Evolutionary conservation across 2,329 filamentous ascomycete genomes (phyloP), one percentile per base, ranked within the genome.

Genomic region (Alternaria viburni): DNA sequence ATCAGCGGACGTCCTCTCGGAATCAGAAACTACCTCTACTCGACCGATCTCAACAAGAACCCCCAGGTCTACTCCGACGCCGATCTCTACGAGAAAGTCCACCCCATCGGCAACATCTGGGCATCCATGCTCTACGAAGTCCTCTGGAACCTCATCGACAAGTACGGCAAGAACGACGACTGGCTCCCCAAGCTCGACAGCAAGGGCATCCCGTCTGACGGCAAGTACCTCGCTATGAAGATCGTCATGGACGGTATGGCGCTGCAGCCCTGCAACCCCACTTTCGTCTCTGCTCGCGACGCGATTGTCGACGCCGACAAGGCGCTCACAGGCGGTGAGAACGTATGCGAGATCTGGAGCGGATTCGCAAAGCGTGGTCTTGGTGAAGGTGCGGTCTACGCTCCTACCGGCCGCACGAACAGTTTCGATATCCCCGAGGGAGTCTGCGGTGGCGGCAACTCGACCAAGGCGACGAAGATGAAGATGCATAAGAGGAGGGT

Each of bases 351-450:
- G 67, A 76, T 88, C 62, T 88, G 86, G 86, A 84, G 68, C 13
- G 86, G 71, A 0, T 88, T 88, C 68, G 86, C 86, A 1, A 88
- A 87, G 82, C 79, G 86, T 50, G 86, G 86, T n/a, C 73, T 88
- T 3, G 86, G 86, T 32, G 63, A 69, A 28, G 69, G 66, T 36
- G 77, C 76, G 0, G 64, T 58, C 23, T 77, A 75, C 62, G 66
- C 61, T 43, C n/a, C 61, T 3, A 66, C 36, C 58, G 56, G 23
- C 1, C 67, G 75, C 36, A 73, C 66, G 1, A 64, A 73, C 25
- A 72, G 66, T 54, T 75, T 74, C 46, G 67, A 65, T 26, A 52
- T 78, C 2, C 76, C 76, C 0, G 60, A 66, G 17, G 69, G 66
- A 9, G 63, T 68, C 4, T 73, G 70, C 17, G 52, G 32, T 13